Percentiles rank a stretch among this genome's conserved stretches.
Conservation (phyloP, 2,329 filamentous ascomycete species). For the Periconia macrospinosa region DNA sequence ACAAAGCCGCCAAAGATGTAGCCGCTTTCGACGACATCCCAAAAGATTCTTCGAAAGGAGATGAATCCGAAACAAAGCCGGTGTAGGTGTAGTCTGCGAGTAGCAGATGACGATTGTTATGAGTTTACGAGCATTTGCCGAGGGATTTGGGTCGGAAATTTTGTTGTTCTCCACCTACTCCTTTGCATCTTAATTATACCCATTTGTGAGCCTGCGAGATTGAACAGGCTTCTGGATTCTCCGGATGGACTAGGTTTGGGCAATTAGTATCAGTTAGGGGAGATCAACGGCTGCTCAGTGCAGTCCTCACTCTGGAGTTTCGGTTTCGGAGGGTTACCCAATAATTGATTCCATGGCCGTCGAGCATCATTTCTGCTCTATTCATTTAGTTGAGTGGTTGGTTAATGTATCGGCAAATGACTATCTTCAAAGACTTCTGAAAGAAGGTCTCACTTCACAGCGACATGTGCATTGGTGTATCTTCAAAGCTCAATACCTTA, state of each 20-base stretch:
- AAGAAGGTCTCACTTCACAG: too few relatives aligned
- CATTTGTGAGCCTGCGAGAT: background rate
- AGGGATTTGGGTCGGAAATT: background rate
- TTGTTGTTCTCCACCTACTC: background rate
- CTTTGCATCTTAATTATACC: background rate
- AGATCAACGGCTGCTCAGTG: background rate
- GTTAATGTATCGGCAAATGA: too few relatives aligned
- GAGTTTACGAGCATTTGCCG: background rate
- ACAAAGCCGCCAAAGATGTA: conserved; percentile 37
- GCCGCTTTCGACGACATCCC: conserved; percentile 43
- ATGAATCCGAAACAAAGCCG: background rate
- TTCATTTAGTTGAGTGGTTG: too few relatives aligned
- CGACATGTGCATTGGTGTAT: too few relatives aligned
- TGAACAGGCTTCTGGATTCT: background rate
- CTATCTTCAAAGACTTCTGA: too few relatives aligned
- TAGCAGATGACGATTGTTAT: background rate
- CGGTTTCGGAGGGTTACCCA: background rate
- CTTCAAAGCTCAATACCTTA: too few relatives aligned
- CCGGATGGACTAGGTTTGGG: background rate
- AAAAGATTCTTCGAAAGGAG: conserved; percentile 17
- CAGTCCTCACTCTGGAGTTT: background rate
- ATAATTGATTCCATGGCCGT: too few relatives aligned
- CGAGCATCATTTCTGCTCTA: too few relatives aligned
- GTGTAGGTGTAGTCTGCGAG: background rate
- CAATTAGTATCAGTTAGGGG: background rate